Evolutionary conservation across 495 filamentous ascomycete species (phyloP), one percentile per base, ranked within the genome.

Genomic region (Parathielavia appendiculata): DNA sequence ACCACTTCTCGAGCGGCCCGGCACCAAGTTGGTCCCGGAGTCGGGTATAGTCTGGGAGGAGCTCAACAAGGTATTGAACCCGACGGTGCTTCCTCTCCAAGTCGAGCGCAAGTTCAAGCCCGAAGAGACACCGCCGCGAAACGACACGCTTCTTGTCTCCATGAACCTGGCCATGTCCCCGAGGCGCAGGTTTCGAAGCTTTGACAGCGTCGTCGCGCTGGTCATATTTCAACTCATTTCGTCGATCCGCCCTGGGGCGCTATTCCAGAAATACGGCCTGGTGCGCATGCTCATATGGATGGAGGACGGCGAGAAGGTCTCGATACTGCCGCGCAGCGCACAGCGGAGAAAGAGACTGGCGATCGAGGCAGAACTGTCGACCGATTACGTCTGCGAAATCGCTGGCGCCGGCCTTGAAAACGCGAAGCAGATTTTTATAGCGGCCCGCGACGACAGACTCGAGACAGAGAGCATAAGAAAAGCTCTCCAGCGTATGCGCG

Each of bases 231-330:
- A 84, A 65, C 65, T 85, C 51, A 67, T 83, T 35, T 54, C 58
- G 14, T 62, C 74, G 22, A 73, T 81, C 46, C 71, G 75, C 50
- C 56, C 61, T 5, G 62, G 70, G 17, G 58, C 65, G 2, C 66
- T 80, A 17, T 82, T 86, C 53, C 85, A 88, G 46, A 72, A 66
- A 19, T 85, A 83, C 59, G 86, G 91, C 10, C 79, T 81, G 8
- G 84, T 92, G 9, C 81, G 90, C 51, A 81, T 92, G 72, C 73
- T 96, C 4, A 60, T 88, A 30, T 86, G 87, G 80, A 49, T 81
- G 6, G 66, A 71, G 0, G 66, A 80, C 34, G 59, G 69, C 0
- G 85, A 88, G 22, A 80, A 76, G 47, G 41, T 79, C 7, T 38
- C 85, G 5, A 6, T 75, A 0, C 11, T 78, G 20, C 88, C 91